phyloP scores from a whole-genome alignment of 2,329 filamentous ascomycete genomes.

The Venturia aucupariae region DNA sequence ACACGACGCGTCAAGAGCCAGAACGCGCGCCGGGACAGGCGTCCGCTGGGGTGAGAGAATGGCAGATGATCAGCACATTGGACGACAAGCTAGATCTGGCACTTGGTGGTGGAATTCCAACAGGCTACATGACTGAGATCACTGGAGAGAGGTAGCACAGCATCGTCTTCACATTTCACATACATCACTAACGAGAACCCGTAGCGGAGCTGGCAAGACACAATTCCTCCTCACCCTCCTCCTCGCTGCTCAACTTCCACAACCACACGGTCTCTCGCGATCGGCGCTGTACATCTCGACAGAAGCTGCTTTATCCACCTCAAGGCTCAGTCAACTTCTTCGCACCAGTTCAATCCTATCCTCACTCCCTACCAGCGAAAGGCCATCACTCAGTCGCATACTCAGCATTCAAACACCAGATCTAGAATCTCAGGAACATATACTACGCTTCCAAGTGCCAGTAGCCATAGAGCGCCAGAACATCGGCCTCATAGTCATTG shows the following conservation, averaged over 20 bases:
- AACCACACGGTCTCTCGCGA: constrained; percentile 59
- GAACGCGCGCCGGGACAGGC: background rate
- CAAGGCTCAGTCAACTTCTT: constrained; percentile 72
- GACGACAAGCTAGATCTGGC: constrained; percentile 61
- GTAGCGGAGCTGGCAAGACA: constrained; percentile 81
- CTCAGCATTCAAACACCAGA: constrained; percentile 77
- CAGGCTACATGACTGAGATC: constrained; percentile 77
- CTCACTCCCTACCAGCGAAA: constrained; percentile 29
- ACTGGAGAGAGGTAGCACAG: constrained; percentile 68
- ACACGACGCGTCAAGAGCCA: background rate
- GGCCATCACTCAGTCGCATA: constrained; percentile 64
- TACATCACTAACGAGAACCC: constrained; percentile 5
- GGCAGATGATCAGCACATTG: constrained; percentile 62
- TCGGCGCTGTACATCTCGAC: constrained; percentile 91
- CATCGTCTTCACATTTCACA: constrained; percentile 15
- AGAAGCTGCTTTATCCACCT: constrained; percentile 75
- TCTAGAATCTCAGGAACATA: constrained; percentile 91
- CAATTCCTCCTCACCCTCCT: constrained; percentile 82
- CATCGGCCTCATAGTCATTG: constrained; percentile 74
- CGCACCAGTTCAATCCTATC: constrained; percentile 53
- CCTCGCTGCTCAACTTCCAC: constrained; percentile 71
- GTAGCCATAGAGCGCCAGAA: constrained; percentile 67
- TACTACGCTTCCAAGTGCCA: constrained; percentile 84
- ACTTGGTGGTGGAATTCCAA: constrained; percentile 70
- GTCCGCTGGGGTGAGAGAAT: background rate